Base-by-base conservation (phyloP, 2,329 filamentous ascomycete species). In the Clonostachys sp. region DNA sequence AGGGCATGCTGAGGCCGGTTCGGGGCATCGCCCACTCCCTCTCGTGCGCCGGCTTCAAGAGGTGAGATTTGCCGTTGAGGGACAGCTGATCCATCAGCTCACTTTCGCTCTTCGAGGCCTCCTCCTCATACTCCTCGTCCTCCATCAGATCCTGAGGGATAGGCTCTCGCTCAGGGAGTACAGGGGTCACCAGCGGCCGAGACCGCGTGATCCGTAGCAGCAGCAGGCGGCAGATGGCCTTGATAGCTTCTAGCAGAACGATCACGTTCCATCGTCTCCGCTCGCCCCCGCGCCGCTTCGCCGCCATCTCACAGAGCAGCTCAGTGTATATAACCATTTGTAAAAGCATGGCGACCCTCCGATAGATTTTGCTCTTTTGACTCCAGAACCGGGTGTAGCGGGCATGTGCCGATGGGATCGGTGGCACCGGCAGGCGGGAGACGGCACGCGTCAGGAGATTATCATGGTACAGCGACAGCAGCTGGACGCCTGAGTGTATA, bases 301-400 rank as follows among this genome's bases (percentile, higher is more conserved):
- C 91, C 30, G 87, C 82, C 94, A 99, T 99, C 65, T 99, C 94
- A 80, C 92, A 94, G n/a, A 99, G 72, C 33, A 99, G 74, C 69
- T 99, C 90, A 0, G 91, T 96, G 62, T 97, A 97, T 56, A 94
- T 88, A 24, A 96, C 87, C 70, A 95, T 87, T 63, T 95, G 90
- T 44, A 99, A 73, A 5, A 91, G 73, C 53, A 91, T 78, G 39
- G 92, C 91, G 47, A 95, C 82, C 50, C 88, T 81, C 50, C 86
- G 82, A 66, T 99, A 99, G 10, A 89, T 75, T 5, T 78, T 73
- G 58, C 77, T 83, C 56, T 77, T 78, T 47, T 74, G 66, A 7
- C 79, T 74, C 84, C 84, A 87, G 65, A 82, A 83, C 48, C 78
- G 77, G 12, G 84, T 87, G 65, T 87, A 87, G 41, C 84, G 75